Evolutionary conservation across 495 filamentous ascomycete species (phyloP).

Genomic region (Trichoderma orchidacearum): DNA sequence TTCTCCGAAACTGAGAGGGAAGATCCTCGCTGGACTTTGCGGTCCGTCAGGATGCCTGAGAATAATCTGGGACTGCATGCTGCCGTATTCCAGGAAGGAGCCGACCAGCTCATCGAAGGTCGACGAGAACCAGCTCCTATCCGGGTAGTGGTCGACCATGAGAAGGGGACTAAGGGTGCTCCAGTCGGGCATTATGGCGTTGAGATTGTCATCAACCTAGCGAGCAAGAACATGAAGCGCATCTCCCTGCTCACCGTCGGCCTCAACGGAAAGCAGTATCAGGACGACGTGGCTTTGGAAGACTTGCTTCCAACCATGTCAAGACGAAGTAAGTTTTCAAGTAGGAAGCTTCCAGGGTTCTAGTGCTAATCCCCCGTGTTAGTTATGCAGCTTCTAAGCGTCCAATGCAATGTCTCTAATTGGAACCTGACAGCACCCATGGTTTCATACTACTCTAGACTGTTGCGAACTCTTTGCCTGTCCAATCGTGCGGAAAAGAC

Average conservation of each 20-base stretch:
- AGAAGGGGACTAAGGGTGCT: slow-evolving; percentile 40
- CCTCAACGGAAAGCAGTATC: slow-evolving; percentile 45
- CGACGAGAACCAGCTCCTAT: slow-evolving; percentile 43
- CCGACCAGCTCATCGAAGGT: slow-evolving; percentile 36
- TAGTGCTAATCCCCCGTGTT: slow-evolving; percentile 7
- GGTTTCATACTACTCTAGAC: slow-evolving; percentile 55
- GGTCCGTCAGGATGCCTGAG: slow-evolving; percentile 44
- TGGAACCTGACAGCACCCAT: slow-evolving; percentile 47
- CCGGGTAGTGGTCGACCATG: slow-evolving; percentile 47
- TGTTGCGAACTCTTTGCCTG: slow-evolving; percentile 58
- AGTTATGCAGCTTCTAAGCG: slow-evolving; percentile 51
- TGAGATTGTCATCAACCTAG: slow-evolving; percentile 45
- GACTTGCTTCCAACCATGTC: slow-evolving; percentile 56
- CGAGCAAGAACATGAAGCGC: slow-evolving; percentile 22
- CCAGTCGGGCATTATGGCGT: slow-evolving; percentile 56
- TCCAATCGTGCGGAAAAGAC: slow-evolving; percentile 44
- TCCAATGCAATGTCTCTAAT: slow-evolving; percentile 59
- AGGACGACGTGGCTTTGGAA: slow-evolving; percentile 53
- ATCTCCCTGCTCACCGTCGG: slow-evolving; percentile 44
- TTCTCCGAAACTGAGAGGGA: slow-evolving; percentile 70
- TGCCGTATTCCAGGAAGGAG: slow-evolving; percentile 61
- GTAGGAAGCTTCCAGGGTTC: no score
- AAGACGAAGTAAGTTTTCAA: slow-evolving; percentile 52
- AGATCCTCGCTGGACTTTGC: slow-evolving; percentile 63
- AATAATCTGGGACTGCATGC: slow-evolving; percentile 54